These are phyloP conservation scores for Cryptosporidium meleagridis DNA, from an alignment of 169 alveolate genomes.

Conservation along the genomic window DNA sequence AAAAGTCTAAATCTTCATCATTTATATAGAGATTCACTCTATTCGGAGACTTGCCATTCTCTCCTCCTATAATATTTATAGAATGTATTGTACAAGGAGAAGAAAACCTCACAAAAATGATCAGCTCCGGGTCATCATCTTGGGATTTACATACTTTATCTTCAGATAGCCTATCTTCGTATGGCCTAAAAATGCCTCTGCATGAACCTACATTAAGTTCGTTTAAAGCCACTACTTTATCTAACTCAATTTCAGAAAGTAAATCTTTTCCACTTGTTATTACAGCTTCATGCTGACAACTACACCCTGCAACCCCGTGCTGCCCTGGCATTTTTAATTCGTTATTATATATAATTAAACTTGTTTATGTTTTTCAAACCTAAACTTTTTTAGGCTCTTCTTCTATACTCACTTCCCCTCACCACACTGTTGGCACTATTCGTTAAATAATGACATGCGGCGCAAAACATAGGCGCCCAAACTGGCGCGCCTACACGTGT, in stretches of 20 bases:
- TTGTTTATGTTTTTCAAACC: not conserved
- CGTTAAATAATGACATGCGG: not conserved
- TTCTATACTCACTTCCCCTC: not conserved
- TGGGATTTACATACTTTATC: conserved; percentile 78
- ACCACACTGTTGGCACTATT: not conserved
- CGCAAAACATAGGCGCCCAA: not conserved
- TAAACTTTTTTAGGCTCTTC: not conserved
- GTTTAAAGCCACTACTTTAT: conserved; percentile 80
- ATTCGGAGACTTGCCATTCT: conserved; percentile 81
- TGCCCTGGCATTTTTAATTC: conserved; percentile 79
- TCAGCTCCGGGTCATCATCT: conserved; percentile 84
- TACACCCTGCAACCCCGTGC: conserved; percentile 83
- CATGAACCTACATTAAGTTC: conserved; percentile 82
- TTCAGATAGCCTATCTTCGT: conserved; percentile 79
- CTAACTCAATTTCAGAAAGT: conserved; percentile 79
- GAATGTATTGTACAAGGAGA: conserved; percentile 83
- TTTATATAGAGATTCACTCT: conserved; percentile 80
- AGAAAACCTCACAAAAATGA: conserved; percentile 55
- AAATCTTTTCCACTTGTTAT: conserved; percentile 80
- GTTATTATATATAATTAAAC: not conserved
- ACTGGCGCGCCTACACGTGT: not conserved
- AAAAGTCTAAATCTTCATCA: conserved; percentile 82
- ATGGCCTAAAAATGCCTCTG: conserved; percentile 77
- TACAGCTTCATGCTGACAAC: conserved; percentile 81
- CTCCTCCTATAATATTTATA: conserved; percentile 84